Evolutionary conservation across 2,329 filamentous ascomycete genomes (phyloP).

Genomic region (Hymenoscyphus repandus): DNA sequence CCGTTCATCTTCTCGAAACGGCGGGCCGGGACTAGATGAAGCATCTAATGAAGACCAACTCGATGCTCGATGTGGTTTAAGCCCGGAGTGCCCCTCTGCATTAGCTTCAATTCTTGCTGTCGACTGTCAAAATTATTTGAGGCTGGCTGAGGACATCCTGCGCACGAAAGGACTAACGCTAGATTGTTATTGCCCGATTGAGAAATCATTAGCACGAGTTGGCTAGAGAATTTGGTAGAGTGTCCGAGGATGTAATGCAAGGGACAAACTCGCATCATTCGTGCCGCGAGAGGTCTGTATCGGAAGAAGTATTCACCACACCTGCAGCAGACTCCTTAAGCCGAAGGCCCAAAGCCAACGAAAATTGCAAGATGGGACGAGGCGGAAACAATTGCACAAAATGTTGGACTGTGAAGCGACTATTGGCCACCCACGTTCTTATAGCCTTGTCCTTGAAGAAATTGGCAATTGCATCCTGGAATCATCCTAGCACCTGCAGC

Average conservation of each 20-base stretch:
- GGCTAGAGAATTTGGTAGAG: not conserved
- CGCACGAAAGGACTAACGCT: no score
- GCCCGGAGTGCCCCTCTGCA: not conserved
- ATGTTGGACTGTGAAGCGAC: not conserved
- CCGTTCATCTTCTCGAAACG: constrained; percentile 17
- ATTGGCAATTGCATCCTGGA: no score
- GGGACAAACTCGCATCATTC: constrained; percentile 5
- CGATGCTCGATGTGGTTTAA: not conserved
- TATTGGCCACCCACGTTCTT: constrained; percentile 18
- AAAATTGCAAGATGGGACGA: constrained; percentile 13
- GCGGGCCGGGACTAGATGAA: constrained; percentile 1
- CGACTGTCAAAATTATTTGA: no score
- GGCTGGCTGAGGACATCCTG: no score
- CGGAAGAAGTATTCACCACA: not conserved
- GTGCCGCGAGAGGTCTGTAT: not conserved
- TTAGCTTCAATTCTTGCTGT: no score
- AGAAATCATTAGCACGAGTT: not conserved
- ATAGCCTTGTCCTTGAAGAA: not conserved
- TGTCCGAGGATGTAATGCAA: not conserved
- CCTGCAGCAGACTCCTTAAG: not conserved
- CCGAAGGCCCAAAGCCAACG: constrained; percentile 9
- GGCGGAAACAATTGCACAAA: constrained; percentile 6
- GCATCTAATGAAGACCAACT: not conserved
- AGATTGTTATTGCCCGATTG: no score
- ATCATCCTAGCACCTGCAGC: constrained; percentile 20